These are phyloP conservation scores for Tetragonia tetragonoides DNA, from an alignment of 148 eudicot species.

Conservation along the genomic window DNA sequence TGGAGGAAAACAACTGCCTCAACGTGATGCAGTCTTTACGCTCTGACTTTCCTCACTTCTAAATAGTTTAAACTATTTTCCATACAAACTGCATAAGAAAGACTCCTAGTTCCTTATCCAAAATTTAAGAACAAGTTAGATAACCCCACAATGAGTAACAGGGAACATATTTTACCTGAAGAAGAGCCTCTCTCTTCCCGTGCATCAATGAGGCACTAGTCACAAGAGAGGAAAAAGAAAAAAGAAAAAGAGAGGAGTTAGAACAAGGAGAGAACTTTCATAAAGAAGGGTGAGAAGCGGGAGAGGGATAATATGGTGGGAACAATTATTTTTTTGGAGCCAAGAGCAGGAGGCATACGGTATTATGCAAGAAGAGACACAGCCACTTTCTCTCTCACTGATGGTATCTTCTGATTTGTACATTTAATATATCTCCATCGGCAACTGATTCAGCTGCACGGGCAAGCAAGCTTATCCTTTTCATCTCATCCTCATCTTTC, in stretches of 20 bases:
- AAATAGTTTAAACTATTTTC: neutral
- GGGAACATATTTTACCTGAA: constrained; percentile 46
- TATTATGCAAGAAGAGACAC: constrained; percentile 68
- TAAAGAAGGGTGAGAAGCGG: neutral
- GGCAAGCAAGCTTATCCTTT: constrained; percentile 71
- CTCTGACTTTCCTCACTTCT: neutral
- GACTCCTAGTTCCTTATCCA: constrained; percentile 3
- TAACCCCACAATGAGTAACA: constrained; percentile 10
- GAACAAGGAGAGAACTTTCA: neutral
- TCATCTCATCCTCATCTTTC: constrained; percentile 71
- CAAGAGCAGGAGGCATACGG: constrained; percentile 56
- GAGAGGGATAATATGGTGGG: neutral
- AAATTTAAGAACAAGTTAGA: neutral
- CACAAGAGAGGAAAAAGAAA: too few relatives aligned
- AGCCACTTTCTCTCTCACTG: constrained; percentile 93
- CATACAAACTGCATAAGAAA: neutral
- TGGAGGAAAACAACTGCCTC: neutral
- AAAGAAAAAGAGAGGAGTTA: constrained; percentile 4
- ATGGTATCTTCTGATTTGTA: constrained; percentile 86
- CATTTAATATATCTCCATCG: constrained; percentile 89
- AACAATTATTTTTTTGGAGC: neutral
- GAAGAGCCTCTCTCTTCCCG: constrained; percentile 72
- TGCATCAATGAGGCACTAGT: constrained; percentile 79
- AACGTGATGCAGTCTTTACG: neutral
- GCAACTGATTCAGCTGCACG: constrained; percentile 97